phyloP scores from a whole-genome alignment of 192 early-diverging fungal genomes.

The Coemansia sp. region DNA sequence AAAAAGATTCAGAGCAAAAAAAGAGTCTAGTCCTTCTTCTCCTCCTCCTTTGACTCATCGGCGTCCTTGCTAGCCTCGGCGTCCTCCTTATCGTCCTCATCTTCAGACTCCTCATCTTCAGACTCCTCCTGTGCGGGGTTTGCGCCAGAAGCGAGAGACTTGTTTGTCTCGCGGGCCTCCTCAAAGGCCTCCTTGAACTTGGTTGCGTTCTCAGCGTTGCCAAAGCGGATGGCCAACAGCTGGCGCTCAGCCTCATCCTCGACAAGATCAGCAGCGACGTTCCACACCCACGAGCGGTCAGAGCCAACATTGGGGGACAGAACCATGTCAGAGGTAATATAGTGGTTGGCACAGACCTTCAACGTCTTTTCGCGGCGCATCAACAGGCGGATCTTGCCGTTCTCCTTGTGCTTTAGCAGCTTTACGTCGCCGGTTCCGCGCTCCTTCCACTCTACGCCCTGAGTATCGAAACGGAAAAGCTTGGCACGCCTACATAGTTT shows the following conservation, averaged over 20 bases:
- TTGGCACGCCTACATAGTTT: constrained; percentile 70
- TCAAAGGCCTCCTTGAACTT: constrained; percentile 90
- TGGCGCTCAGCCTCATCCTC: constrained; percentile 84
- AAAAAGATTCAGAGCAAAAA: constrained; percentile 3
- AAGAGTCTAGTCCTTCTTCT: constrained; percentile 18
- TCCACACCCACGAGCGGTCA: constrained; percentile 99
- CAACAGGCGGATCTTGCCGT: constrained; percentile 88
- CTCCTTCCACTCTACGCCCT: constrained; percentile 97
- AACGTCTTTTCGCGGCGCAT: constrained; percentile 99
- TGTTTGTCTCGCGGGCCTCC: constrained; percentile 58
- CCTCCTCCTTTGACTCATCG: constrained; percentile 10
- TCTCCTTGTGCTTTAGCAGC: constrained; percentile 89
- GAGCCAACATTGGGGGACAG: constrained; percentile 95
- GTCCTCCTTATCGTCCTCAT: constrained; percentile 23
- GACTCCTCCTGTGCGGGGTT: constrained; percentile 33
- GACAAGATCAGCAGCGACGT: constrained; percentile 82
- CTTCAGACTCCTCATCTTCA: constrained; percentile 29
- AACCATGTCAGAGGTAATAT: constrained; percentile 82
- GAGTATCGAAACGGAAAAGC: constrained; percentile 96
- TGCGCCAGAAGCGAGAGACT: constrained; percentile 30
- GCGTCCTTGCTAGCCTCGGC: constrained; percentile 6
- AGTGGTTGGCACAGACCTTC: constrained; percentile 99
- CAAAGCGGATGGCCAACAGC: constrained; percentile 93
- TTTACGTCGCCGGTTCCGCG: constrained; percentile 98
- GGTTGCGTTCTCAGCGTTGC: constrained; percentile 92